These are phyloP conservation scores for Lactifluus pinguis DNA, from an alignment of 768 basidiomycete species.

Conservation along the genomic window DNA sequence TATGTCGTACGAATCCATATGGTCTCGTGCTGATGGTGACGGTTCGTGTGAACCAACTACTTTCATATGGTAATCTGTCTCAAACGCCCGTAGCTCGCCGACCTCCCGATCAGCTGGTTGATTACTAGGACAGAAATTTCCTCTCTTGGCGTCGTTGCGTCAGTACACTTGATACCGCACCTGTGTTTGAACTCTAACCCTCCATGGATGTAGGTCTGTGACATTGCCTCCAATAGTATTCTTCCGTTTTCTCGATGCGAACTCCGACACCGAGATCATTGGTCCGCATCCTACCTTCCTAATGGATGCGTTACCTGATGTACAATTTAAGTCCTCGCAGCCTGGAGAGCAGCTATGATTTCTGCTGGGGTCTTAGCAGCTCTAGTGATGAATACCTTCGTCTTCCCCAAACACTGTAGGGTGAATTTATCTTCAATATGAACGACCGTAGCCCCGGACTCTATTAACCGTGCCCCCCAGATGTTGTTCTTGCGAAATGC, in stretches of 20 bases:
- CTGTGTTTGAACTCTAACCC: neutral
- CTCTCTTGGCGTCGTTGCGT: conserved; percentile 39
- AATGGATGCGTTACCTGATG: neutral
- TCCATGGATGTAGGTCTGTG: conserved; percentile 27
- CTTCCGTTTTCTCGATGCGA: conserved; percentile 22
- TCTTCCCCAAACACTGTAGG: conserved; percentile 41
- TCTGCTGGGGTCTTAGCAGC: conserved; percentile 38
- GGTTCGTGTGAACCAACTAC: conserved; percentile 20
- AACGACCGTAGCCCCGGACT: neutral
- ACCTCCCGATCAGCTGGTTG: conserved; percentile 38
- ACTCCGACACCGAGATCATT: neutral
- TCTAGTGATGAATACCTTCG: conserved; percentile 33
- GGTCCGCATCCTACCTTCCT: neutral
- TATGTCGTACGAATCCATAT: conserved; percentile 35
- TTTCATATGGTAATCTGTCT: neutral
- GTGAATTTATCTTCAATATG: conserved; percentile 21
- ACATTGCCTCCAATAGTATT: conserved; percentile 37
- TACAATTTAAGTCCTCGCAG: conserved; percentile 29
- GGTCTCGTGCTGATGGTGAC: conserved; percentile 33
- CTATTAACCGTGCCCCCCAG: conserved; percentile 20
- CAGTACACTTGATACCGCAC: conserved; percentile 13
- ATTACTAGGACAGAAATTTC: conserved; percentile 32
- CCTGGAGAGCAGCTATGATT: conserved; percentile 35
- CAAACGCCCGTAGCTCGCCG: conserved; percentile 28
- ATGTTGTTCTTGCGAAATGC: conserved; percentile 35